Evolutionary conservation across 257 asterid genomes (phyloP), one percentile per base, ranked within the genome.

Genomic region (Plectranthus barbatus): DNA sequence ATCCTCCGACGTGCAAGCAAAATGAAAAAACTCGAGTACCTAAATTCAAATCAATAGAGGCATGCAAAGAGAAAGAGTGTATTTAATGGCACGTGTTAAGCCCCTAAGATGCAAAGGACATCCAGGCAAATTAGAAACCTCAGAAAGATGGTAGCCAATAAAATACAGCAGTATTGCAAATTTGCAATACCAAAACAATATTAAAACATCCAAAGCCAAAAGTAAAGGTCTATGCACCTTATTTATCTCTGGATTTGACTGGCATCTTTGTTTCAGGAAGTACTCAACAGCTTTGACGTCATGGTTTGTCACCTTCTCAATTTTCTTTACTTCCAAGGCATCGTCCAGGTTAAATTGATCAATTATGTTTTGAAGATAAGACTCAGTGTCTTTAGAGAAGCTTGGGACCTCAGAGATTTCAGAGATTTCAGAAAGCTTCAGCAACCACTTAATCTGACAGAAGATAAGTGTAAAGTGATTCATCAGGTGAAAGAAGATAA

Each of bases 361-460:
- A 15, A 77, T 67, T 71, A 87, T 50, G 50, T 74, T 69, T 54
- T 77, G 74, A 57, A 91, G 86, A 81, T 24, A 91, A 50, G 77
- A 60, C 72, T 79, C 79, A 14, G 96, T 89, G 42, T 81, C 94
- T 58, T 41, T 59, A 49, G 94, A 82, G 76, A 91, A 91, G 19
- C 68, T 74, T 19, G 94, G 94, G 56, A 88, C 97, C 75, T 91
- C 97, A 51, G 76, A 53, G 57, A 90, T 71, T 66, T 77, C 93
- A 24, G 88, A 69, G 44, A 82, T 78, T 76, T 84, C 78, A 18
- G 97, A 87, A 52, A 91, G 88, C 76, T 87, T 91, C 70, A 87
- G 59, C 85, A 87, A 60, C 97, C 97, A 87, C 68, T 62, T 90
- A 71, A 90, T 60, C 97, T 90, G 79, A 57, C 9, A 70, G 37